These are phyloP conservation scores for Starmerella powellii DNA, from an alignment of 805 yeast genomes.

Conservation along the genomic window DNA sequence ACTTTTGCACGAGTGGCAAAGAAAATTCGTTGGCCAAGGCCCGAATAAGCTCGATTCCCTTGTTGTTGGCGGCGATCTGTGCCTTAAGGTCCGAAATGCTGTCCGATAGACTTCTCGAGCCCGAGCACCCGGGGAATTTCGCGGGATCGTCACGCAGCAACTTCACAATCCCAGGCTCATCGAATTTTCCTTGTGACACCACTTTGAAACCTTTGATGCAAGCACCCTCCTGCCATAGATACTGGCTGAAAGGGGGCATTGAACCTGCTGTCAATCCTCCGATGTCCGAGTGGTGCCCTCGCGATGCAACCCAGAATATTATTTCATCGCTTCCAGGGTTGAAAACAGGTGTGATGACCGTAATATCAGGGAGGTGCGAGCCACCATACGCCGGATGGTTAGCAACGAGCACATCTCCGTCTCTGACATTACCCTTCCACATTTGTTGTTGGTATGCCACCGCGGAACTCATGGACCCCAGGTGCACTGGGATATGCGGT, in stretches of 20 bases:
- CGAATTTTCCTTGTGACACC: constrained; percentile 60
- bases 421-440: constrained; percentile 52
- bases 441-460: constrained; percentile 50
- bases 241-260: constrained; percentile 85
- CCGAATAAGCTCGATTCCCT: constrained; percentile 59
- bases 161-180: constrained; percentile 54
- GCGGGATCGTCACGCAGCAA: constrained; percentile 65
- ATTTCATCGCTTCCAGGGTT: constrained; percentile 36
- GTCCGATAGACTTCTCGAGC: constrained; percentile 73
- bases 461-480: constrained; percentile 78
- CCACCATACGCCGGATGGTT: constrained; percentile 82
- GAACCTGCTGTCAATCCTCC: constrained; percentile 89
- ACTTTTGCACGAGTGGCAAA: constrained; percentile 45
- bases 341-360: constrained; percentile 84
- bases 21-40: constrained; percentile 53
- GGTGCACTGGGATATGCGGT: constrained; percentile 77
- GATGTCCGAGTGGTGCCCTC: constrained; percentile 95
- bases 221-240: constrained; percentile 84
- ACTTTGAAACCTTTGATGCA: constrained; percentile 66
- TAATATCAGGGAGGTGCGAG: constrained; percentile 79
- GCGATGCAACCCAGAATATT: constrained; percentile 78
- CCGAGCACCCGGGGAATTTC: constrained; percentile 72
- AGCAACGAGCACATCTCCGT: constrained; percentile 66
- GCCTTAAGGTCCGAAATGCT: constrained; percentile 76
- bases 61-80: constrained; percentile 78